phyloP scores from a whole-genome alignment of 768 basidiomycete species.

The Basidioascus undulatus region DNA sequence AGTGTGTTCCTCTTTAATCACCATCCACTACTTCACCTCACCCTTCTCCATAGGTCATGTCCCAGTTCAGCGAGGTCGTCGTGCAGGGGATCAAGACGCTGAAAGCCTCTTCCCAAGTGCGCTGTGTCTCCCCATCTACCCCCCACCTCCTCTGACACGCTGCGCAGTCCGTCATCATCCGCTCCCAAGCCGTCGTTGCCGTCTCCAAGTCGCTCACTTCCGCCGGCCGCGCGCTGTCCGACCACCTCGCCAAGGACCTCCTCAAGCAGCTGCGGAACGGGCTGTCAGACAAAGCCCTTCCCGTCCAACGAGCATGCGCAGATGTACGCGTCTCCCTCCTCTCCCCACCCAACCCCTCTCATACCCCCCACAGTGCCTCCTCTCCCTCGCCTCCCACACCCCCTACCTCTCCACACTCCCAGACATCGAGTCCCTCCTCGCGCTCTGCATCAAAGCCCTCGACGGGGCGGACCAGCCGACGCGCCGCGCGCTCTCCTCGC shows the following conservation, averaged over 20 bases:
- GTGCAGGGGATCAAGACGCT: conserved; percentile 38
- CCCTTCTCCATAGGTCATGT: conserved; percentile 48
- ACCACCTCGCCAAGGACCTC: conserved; percentile 52
- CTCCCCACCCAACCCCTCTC: not conserved
- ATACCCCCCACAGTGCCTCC: not conserved
- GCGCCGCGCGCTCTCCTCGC: conserved; percentile 48
- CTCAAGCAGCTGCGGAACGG: conserved; percentile 54
- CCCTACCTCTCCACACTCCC: conserved; percentile 26
- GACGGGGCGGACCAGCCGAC: conserved; percentile 67
- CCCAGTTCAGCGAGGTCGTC: conserved; percentile 68
- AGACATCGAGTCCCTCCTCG: conserved; percentile 56
- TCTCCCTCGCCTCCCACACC: conserved; percentile 25
- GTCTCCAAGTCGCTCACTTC: conserved; percentile 55
- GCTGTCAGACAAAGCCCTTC: conserved; percentile 55
- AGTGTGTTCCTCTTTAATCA: conserved; percentile 24
- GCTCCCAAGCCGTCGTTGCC: conserved; percentile 52
- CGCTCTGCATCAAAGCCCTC: conserved; percentile 41
- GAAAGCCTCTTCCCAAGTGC: conserved; percentile 40
- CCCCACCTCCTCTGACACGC: not conserved
- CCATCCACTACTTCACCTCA: not conserved
- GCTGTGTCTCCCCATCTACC: conserved; percentile 14
- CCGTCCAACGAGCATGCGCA: conserved; percentile 62
- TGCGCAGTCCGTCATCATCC: conserved; percentile 48
- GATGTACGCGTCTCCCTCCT: conserved; percentile 26
- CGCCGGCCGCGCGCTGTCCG: conserved; percentile 63